Conservation (phyloP, 1,139 yeast species). For the Scheffersomyces quercinus region DNA sequence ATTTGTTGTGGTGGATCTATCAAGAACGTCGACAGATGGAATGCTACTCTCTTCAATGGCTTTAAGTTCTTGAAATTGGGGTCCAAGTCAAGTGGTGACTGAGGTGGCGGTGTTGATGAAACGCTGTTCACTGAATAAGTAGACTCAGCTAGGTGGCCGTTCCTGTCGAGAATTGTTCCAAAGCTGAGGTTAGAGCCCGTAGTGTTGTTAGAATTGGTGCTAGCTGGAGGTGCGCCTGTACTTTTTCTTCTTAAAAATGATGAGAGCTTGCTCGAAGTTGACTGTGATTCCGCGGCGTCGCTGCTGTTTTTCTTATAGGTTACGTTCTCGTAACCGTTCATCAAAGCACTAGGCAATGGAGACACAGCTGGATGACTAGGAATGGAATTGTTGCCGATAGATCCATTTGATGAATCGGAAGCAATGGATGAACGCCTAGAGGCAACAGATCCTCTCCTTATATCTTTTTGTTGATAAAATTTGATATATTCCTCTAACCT, state of each 20-base stretch:
- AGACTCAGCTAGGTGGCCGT: neutral
- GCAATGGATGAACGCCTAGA: neutral
- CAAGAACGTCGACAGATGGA: conserved; percentile 69
- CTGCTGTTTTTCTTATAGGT: conserved; percentile 9
- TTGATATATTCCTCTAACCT: conserved; percentile 58
- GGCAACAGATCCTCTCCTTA: conserved; percentile 7
- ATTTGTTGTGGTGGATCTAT: conserved; percentile 76
- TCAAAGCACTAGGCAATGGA: conserved; percentile 50
- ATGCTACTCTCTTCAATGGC: conserved; percentile 67
- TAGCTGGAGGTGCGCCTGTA: conserved; percentile 7
- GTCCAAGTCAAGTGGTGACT: conserved; percentile 7
- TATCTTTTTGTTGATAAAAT: conserved; percentile 44
- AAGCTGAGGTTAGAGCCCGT: conserved; percentile 6
- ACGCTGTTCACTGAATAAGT: conserved; percentile 3
- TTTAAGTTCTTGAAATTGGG: conserved; percentile 20
- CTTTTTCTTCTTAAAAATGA: conserved; percentile 30
- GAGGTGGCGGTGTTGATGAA: conserved; percentile 5
- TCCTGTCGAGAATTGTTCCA: neutral
- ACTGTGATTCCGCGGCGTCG: conserved; percentile 1
- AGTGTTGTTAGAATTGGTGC: conserved; percentile 18
- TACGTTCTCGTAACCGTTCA: conserved; percentile 17
- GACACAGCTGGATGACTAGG: conserved; percentile 16
- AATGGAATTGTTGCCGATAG: conserved; percentile 6
- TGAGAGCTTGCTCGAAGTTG: conserved; percentile 21
- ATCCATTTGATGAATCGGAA: conserved; percentile 4